These are phyloP conservation scores for Corynespora cassiicola DNA, from an alignment of 2,329 filamentous ascomycete species.

Conservation along the genomic window DNA sequence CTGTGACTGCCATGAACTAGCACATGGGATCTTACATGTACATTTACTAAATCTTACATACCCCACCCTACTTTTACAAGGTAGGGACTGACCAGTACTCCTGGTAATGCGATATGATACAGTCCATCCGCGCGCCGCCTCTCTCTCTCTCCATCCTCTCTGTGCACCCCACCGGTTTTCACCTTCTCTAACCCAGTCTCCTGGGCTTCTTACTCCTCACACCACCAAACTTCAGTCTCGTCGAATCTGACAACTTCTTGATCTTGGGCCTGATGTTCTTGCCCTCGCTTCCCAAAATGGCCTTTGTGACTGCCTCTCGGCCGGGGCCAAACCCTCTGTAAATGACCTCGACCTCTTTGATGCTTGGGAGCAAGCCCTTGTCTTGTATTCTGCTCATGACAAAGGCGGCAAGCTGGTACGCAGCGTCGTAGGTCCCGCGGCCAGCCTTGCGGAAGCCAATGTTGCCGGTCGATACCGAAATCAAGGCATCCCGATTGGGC, in stretches of 20 bases:
- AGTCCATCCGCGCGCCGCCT: no score
- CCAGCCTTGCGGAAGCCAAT: constrained; percentile 88
- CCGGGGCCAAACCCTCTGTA: constrained; percentile 86
- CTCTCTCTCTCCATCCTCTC: neutral
- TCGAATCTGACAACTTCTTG: constrained; percentile 80
- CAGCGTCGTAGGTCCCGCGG: constrained; percentile 85
- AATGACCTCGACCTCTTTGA: constrained; percentile 78
- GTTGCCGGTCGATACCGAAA: constrained; percentile 83
- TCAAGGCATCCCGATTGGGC: constrained; percentile 78
- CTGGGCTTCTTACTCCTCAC: constrained; percentile 84
- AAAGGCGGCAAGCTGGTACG: constrained; percentile 86
- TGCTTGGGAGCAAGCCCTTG: constrained; percentile 72
- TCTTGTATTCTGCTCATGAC: constrained; percentile 86
- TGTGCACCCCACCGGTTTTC: no score
- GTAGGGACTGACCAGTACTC: constrained; percentile 18
- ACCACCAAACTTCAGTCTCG: constrained; percentile 94
- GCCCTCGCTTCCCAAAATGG: constrained; percentile 85
- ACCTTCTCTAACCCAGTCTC: constrained; percentile 71
- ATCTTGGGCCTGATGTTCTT: constrained; percentile 76
- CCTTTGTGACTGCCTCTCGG: constrained; percentile 88
- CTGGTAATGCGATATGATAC: constrained; percentile 30
- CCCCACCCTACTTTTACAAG: constrained; percentile 11
- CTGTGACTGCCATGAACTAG: constrained; percentile 1
- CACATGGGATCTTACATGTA: constrained; percentile 11
- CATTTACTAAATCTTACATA: constrained; percentile 3